A percentile compares a stretch with the other conserved stretches of the same genome.
These are phyloP conservation scores for Malus hybrid DNA, from an alignment of 331 rosid genomes.

Conservation along the genomic window DNA sequence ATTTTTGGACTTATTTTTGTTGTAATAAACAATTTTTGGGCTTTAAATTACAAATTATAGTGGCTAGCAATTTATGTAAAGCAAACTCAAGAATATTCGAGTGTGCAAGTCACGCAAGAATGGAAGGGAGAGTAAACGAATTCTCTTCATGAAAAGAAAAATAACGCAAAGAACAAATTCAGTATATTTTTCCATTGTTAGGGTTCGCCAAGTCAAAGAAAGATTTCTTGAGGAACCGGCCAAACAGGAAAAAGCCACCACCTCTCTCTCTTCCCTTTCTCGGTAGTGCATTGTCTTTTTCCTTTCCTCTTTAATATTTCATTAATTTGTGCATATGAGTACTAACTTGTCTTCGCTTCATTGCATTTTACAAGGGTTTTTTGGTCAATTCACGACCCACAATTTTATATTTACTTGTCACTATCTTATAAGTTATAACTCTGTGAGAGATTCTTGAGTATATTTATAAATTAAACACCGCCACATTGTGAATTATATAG, in stretches of 20 bases:
- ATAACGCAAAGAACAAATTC: conserved; percentile 30
- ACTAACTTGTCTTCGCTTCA: conserved; percentile 15
- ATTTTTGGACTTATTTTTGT: no score
- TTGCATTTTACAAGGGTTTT: conserved; percentile 12
- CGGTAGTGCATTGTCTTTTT: conserved; percentile 34
- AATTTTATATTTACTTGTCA: conserved; percentile 14
- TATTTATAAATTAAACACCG: no score
- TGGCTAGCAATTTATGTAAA: background rate
- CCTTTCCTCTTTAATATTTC: conserved; percentile 45
- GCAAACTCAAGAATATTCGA: background rate
- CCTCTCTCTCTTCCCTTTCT: conserved; percentile 23
- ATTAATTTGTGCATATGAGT: background rate
- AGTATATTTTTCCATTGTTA: conserved; percentile 10
- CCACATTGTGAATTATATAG: no score
- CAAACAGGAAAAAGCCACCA: conserved; percentile 59
- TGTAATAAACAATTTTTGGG: background rate
- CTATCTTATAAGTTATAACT: no score
- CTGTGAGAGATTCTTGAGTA: no score
- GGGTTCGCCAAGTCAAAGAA: conserved; percentile 75
- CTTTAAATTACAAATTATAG: background rate
- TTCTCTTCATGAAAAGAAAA: conserved; percentile 3
- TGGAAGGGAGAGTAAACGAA: conserved; percentile 15
- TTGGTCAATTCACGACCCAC: conserved; percentile 26
- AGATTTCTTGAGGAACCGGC: conserved; percentile 72
- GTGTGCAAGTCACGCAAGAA: conserved; percentile 23